Percentiles rank a stretch among this genome's conserved stretches.
Conservation (phyloP, 176 grass and related monocot genomes). For the Oryza brachyantha region DNA sequence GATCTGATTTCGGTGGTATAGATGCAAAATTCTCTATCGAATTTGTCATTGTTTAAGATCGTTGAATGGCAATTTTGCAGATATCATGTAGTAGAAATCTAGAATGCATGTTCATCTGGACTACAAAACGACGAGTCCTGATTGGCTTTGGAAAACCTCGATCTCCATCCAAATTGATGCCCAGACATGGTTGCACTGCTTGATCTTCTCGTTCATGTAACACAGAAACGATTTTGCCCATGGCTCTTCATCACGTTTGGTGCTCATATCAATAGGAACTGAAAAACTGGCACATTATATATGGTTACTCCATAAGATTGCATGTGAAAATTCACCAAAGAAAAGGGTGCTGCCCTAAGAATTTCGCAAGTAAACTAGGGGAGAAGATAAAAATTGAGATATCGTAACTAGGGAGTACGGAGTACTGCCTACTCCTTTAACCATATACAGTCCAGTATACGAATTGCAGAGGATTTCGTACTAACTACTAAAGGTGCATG, state of each 20-base stretch:
- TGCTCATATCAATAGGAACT: slow-evolving; percentile 55
- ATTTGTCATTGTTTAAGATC: neutral
- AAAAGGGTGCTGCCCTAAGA: neutral
- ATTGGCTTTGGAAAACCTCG: slow-evolving; percentile 43
- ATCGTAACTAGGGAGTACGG: neutral
- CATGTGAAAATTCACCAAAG: neutral
- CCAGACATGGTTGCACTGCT: slow-evolving; percentile 52
- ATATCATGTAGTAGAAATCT: neutral
- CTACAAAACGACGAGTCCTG: slow-evolving; percentile 39
- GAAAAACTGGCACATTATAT: slow-evolving; percentile 60
- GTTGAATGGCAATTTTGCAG: neutral
- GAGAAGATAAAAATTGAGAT: neutral
- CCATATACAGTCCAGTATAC: neutral
- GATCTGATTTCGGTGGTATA: neutral
- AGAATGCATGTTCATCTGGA: neutral
- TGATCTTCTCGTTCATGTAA: slow-evolving; percentile 44
- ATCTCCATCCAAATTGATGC: slow-evolving; percentile 55
- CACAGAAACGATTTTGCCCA: slow-evolving; percentile 62
- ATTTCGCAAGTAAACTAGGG: neutral
- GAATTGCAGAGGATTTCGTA: neutral
- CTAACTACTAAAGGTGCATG: neutral
- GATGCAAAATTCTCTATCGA: neutral
- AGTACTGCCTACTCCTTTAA: neutral
- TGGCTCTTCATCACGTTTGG: slow-evolving; percentile 50
- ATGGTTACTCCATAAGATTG: slow-evolving; percentile 12